Base-by-base conservation (phyloP, 345 rosid species). In the Murraya paniculata region DNA sequence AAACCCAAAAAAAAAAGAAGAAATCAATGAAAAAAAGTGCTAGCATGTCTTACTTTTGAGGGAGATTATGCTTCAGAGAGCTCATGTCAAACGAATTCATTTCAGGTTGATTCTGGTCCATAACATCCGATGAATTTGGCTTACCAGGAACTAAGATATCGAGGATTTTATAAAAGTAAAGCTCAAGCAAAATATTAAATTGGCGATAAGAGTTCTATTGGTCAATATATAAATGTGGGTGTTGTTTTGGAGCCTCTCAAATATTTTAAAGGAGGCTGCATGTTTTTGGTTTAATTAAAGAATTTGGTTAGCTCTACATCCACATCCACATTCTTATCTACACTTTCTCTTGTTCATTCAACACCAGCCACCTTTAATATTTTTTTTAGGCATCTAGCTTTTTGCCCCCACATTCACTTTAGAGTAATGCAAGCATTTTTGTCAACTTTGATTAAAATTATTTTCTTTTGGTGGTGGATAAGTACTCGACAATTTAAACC, bases 51-150 rank as follows among this genome's bases (percentile, higher is more conserved):
- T 87, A 89, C 92, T 82, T 89, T 22, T 83, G 84, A 59, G 96
- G 97, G 73, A 91, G 98, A 85, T 80, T 87, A 72, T 67, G 72
- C 77, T 85, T 79, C 70, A 91, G 73, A 16, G 80, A 83, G 60
- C 85, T 81, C 95, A 91, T 87, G 79, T 91, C 89, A 67, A 91
- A 89, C 67, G 78, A 71, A 73, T 71, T 74, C 45, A 64, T 27
- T 62, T 68, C 89, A 64, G 68, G 48, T 73, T 82, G 79, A 76
- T 80, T 87, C 79, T 0, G 72, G 31, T 87, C 89, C 94, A 88
- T 91, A 9, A 53, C 35, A 9, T 31, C 58, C 6, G 65, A 38
- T 14, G 64, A 33, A 21, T 30, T 24, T 21, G 38, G 68, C 7
- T 31, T 62, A 14, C 30, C 14, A 22, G 68, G 31, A 33, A 6